Conservation (phyloP, 2,329 filamentous ascomycete genomes). For the Cryphonectria naterciae region DNA sequence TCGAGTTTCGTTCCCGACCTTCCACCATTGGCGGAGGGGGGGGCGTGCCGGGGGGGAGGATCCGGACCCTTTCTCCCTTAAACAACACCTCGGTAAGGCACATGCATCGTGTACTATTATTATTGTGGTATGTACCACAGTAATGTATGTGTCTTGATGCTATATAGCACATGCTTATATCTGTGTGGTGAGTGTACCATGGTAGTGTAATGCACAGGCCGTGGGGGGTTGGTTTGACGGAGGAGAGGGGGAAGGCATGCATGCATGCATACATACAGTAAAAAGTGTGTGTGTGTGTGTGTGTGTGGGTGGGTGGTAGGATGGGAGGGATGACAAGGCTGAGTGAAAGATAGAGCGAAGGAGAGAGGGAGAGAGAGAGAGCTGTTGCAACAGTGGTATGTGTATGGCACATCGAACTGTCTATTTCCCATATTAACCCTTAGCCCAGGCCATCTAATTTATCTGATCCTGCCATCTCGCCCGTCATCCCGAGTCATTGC, state of each 20-base stretch:
- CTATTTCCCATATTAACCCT: no score
- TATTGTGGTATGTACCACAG: background rate
- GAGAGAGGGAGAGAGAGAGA: background rate
- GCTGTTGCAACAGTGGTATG: no score
- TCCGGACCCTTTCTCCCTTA: background rate
- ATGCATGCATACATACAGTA: background rate
- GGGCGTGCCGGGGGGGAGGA: no score
- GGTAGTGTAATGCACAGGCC: background rate
- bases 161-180: background rate
- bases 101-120: background rate
- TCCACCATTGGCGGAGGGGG: no score
- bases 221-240: no score
- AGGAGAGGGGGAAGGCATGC: no score
- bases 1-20: background rate
- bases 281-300: background rate
- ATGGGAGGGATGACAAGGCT: background rate
- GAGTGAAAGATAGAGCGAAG: background rate
- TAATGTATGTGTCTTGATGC: background rate
- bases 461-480: background rate
- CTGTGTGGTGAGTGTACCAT: background rate
- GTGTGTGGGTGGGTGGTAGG: no score
- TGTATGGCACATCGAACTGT: background rate
- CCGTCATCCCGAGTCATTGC: background rate
- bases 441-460: background rate
- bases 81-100: background rate